Percentiles rank a stretch among this genome's conserved stretches.
These are phyloP conservation scores for Casuarina equisetifolia DNA, from an alignment of 306 rosid genomes.

Conservation along the genomic window DNA sequence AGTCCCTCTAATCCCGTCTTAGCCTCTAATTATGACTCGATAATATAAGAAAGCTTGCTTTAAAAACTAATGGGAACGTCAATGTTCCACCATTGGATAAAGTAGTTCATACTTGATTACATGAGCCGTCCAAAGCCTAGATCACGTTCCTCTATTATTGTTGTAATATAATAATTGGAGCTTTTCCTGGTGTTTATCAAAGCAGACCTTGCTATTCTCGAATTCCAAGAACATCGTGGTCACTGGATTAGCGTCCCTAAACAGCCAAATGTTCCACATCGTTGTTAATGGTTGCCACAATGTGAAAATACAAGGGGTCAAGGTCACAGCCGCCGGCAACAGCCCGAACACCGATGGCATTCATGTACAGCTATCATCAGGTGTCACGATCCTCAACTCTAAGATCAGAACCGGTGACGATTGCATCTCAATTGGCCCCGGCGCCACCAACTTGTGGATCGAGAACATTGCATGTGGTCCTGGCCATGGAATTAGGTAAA, in stretches of 20 bases:
- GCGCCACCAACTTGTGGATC: conserved; percentile 61
- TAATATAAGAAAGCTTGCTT: no score
- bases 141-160: background rate
- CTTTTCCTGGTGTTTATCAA: background rate
- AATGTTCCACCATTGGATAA: no score
- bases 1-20: no score
- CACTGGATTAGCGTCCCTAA: conserved; percentile 40
- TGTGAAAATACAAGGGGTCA: conserved; percentile 40
- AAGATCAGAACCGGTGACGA: conserved; percentile 54
- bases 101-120: no score
- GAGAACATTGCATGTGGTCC: conserved; percentile 60
- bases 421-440: conserved; percentile 62
- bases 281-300: conserved; percentile 44
- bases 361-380: conserved; percentile 51
- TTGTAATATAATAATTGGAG: background rate
- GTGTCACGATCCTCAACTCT: conserved; percentile 42
- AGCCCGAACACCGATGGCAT: conserved; percentile 72
- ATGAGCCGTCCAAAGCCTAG: background rate
- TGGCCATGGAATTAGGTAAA: conserved; percentile 64
- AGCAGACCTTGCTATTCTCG: conserved; percentile 43
- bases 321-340: conserved; percentile 32
- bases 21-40: no score
- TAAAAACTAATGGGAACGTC: no score
- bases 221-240: conserved; percentile 49
- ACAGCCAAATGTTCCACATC: conserved; percentile 57